A percentile compares a stretch with the other conserved stretches of the same genome.
These are phyloP conservation scores for Alternaria hordeiaustralica DNA, from an alignment of 2,329 filamentous ascomycete species.

Conservation along the genomic window DNA sequence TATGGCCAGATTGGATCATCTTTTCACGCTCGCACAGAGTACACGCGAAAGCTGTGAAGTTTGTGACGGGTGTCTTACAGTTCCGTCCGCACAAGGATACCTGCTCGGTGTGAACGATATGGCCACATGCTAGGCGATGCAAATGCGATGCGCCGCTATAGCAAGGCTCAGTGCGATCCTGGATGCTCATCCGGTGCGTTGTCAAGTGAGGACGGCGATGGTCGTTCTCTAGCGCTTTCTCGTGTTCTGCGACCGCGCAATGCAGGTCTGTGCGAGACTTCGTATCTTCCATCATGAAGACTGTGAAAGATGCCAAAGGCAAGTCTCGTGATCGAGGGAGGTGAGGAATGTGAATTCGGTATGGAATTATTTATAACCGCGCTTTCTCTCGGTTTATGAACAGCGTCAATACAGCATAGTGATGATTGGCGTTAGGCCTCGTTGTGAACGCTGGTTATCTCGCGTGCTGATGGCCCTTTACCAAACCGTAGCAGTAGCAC, in stretches of 20 bases:
- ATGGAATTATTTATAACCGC: not conserved
- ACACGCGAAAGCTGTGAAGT: not conserved
- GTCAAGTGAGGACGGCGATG: not conserved
- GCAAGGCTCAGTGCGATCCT: not conserved
- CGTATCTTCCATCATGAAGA: not conserved
- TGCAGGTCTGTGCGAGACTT: not conserved
- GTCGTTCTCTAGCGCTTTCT: not conserved
- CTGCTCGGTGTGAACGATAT: not conserved
- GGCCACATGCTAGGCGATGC: not conserved
- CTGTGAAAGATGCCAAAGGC: not conserved
- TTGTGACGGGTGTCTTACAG: not conserved
- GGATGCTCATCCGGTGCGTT: not conserved
- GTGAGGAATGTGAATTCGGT: not conserved
- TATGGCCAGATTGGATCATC: not conserved
- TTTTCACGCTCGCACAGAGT: not conserved
- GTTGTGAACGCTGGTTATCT: not conserved
- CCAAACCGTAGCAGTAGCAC: not conserved
- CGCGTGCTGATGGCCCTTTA: not conserved
- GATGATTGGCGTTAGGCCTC: not conserved
- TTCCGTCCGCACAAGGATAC: not conserved
- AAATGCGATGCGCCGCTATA: not conserved
- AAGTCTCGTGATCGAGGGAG: rapidly evolving
- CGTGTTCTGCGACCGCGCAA: not conserved
- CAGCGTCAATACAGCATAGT: not conserved
- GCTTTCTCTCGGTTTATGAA: not conserved